Base-by-base conservation (phyloP, 129 eudicot genomes). In the Heracleum sosnowskyi region DNA sequence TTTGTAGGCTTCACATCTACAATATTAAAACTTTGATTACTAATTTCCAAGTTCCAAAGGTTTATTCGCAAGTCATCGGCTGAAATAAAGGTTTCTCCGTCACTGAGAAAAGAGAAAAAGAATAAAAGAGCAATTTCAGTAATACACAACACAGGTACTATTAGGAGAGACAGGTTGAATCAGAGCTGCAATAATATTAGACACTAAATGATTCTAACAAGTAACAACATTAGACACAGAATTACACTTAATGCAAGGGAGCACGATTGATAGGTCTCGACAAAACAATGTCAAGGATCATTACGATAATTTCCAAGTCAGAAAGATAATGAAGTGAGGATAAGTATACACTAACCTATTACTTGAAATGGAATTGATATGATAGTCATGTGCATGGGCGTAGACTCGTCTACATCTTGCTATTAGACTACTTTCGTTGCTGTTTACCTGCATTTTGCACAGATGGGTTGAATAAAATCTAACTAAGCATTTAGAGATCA, bases 11-110 rank as follows among this genome's bases (percentile, higher is more conserved):
- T 95, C 79, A 92, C 96, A 87, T 95, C 99, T 73, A 95, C 97
- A 78, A 95, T 95, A 73, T 95, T 95, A 90, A 95, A 95, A 89
- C 99, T 95, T 76, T 95, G 99, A 80, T 95, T 95, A 84, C 99
- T 92, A 79, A 95, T 92, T 80, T 92, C 99, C 90, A 95, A 87
- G 89, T 95, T 95, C 99, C 99, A 95, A 79, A 95, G 99, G 79
- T 95, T 95, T 86, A 95, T 95, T 73, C 99, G 91, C 77, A 95
- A 87, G 81, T 95, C 99, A 90, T 95, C 99, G 81, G 99, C 99
- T 42, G 99, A 95, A 82, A 95, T 89, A 82, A 95, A 95, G 44
- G 99, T 95, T 83, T 95, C 99, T 16, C 99, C 97, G 42, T 95
- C 99, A 87, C 99, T 95, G 83, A 42, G 29, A 51, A 53, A 73